Conservation (phyloP, 1,139 yeast species). For the Ashbya aceris region DNA sequence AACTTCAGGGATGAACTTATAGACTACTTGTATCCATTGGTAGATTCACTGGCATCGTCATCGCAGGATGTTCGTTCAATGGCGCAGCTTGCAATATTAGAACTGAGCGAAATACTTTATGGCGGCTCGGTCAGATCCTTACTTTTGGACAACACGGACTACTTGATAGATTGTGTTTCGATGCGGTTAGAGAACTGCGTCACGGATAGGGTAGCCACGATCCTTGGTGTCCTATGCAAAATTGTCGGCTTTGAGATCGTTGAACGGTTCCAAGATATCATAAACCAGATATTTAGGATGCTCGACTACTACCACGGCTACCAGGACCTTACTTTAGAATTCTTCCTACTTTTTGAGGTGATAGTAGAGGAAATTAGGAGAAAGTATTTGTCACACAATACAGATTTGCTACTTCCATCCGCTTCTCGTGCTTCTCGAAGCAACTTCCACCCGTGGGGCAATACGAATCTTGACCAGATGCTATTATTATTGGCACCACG, state of each 20-base stretch:
- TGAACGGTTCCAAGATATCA: slow-evolving; percentile 60
- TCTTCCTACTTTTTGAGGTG: slow-evolving; percentile 62
- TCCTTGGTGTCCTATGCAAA: slow-evolving; percentile 55
- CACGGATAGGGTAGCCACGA: slow-evolving; percentile 65
- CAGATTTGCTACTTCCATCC: slow-evolving; percentile 11
- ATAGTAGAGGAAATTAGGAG: slow-evolving; percentile 46
- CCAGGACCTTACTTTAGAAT: slow-evolving; percentile 57
- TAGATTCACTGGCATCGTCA: slow-evolving; percentile 45
- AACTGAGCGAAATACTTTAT: slow-evolving; percentile 47
- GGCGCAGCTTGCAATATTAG: slow-evolving; percentile 39
- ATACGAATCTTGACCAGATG: slow-evolving; percentile 16
- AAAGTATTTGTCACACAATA: slow-evolving; percentile 30
- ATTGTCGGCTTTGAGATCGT: slow-evolving; percentile 62
- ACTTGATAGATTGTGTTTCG: slow-evolving; percentile 68
- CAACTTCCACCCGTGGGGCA: slow-evolving; percentile 21
- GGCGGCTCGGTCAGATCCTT: slow-evolving; percentile 46
- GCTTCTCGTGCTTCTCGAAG: slow-evolving; percentile 8
- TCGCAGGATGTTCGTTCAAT: slow-evolving; percentile 35
- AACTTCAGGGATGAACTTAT: slow-evolving; percentile 42
- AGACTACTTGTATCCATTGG: slow-evolving; percentile 47
- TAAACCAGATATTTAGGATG: slow-evolving; percentile 63
- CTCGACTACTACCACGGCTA: slow-evolving; percentile 84
- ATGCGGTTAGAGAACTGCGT: slow-evolving; percentile 58
- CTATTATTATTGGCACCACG: slow-evolving; percentile 15
- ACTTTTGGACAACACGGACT: slow-evolving; percentile 65